These are phyloP conservation scores for Helotiales sp. DNA, from an alignment of 2,329 filamentous ascomycete species.

Conservation along the genomic window DNA sequence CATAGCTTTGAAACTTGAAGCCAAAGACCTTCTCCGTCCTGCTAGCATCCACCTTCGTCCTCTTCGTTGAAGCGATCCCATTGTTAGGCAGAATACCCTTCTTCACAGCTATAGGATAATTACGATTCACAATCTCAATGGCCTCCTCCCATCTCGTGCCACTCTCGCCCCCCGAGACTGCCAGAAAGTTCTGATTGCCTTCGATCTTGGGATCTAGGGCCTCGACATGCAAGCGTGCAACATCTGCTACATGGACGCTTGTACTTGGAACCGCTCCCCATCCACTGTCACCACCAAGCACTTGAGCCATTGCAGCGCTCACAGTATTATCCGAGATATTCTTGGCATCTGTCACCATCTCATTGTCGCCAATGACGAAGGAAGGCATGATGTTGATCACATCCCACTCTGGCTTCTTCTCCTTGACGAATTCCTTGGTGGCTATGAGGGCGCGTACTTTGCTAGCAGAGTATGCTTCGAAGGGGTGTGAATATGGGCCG, in stretches of 20 bases:
- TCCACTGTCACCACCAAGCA: slow-evolving; percentile 23
- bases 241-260: slow-evolving; percentile 25
- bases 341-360: slow-evolving; percentile 21
- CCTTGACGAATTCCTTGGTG: slow-evolving; percentile 28
- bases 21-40: slow-evolving; percentile 37
- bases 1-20: slow-evolving; percentile 35
- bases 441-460: slow-evolving; percentile 32
- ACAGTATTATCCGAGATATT: slow-evolving; percentile 20
- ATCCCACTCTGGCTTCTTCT: slow-evolving; percentile 25
- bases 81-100: slow-evolving; percentile 30
- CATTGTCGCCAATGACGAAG: slow-evolving; percentile 27
- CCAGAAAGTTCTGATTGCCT: slow-evolving; percentile 26
- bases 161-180: slow-evolving; percentile 19
- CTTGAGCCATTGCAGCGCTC: slow-evolving; percentile 16
- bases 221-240: slow-evolving; percentile 25
- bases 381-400: slow-evolving; percentile 29
- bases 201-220: slow-evolving; percentile 23
- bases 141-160: slow-evolving; percentile 41
- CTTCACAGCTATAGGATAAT: slow-evolving; percentile 34
- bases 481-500: slow-evolving; percentile 18
- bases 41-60: slow-evolving; percentile 30
- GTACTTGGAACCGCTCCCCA: slow-evolving; percentile 21
- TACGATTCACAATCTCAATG: slow-evolving; percentile 38
- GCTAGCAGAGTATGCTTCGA: slow-evolving; percentile 35
- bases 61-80: slow-evolving; percentile 16